A percentile compares a stretch with the other conserved stretches of the same genome.
These are phyloP conservation scores for Polygonum aviculare DNA, from an alignment of 148 eudicot species.

Conservation along the genomic window DNA sequence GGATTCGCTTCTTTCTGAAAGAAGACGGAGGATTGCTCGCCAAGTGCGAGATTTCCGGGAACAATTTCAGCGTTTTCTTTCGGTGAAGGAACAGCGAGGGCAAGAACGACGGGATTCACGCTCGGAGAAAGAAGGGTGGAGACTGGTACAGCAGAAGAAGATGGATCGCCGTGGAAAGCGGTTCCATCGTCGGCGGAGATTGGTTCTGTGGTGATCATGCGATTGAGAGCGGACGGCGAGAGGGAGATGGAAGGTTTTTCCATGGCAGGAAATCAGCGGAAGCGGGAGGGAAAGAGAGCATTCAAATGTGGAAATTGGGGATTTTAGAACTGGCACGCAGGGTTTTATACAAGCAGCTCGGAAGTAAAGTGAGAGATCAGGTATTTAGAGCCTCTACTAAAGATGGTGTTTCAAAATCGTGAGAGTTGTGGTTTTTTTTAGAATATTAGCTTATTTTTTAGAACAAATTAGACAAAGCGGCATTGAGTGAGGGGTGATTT, in stretches of 20 bases:
- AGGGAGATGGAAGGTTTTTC: not conserved
- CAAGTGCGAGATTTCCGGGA: not conserved
- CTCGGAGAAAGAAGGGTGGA: conserved; percentile 2
- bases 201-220: not conserved
- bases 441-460: no score
- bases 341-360: not conserved
- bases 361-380: no score
- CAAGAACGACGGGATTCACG: not conserved
- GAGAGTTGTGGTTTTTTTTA: no score
- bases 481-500: no score
- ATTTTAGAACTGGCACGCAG: not conserved
- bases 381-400: no score
- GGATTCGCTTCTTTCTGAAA: not conserved
- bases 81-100: not conserved
- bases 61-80: not conserved
- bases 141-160: not conserved
- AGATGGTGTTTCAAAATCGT: no score
- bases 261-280: not conserved
- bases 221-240: not conserved
- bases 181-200: not conserved
- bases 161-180: not conserved
- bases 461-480: no score
- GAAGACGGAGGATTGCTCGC: not conserved
- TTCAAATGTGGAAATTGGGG: not conserved
- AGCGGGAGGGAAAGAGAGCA: not conserved